Evolutionary conservation across 257 asterid species (phyloP).

Genomic region (Forsythia viridissima): DNA sequence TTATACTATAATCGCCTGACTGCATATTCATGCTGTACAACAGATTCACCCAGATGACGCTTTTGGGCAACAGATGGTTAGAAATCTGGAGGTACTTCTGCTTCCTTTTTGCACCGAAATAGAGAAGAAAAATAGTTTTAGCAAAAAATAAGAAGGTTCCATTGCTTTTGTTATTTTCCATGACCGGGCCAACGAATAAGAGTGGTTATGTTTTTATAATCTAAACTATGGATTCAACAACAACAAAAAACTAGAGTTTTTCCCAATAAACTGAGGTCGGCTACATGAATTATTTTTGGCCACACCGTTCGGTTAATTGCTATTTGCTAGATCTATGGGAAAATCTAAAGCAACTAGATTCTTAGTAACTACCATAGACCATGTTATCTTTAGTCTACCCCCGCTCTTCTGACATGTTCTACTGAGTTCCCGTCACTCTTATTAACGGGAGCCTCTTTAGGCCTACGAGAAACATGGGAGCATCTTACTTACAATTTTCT

Average conservation of each 20-base stretch:
- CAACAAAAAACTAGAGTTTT: background rate
- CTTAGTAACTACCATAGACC: background rate
- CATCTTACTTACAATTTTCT: background rate
- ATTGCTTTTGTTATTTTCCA: background rate
- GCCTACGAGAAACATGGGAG: background rate
- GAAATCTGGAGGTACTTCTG: slow-evolving; percentile 82
- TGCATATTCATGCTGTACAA: slow-evolving; percentile 21
- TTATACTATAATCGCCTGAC: slow-evolving; percentile 15
- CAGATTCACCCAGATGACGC: slow-evolving; percentile 99
- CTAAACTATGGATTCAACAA: background rate
- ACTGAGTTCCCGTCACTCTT: background rate
- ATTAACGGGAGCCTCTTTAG: background rate
- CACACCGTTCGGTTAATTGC: background rate
- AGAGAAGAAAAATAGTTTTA: background rate
- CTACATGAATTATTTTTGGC: background rate
- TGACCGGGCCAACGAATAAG: background rate
- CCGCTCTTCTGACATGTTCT: background rate
- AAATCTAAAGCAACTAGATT: background rate
- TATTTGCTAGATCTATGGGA: background rate
- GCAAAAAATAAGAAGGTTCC: background rate
- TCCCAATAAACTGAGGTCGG: background rate
- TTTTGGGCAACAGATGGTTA: slow-evolving; percentile 97
- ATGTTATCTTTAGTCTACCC: background rate
- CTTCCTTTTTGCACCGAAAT: slow-evolving; percentile 6
- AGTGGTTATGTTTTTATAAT: background rate